These are phyloP conservation scores for Euphorbia tirucalli DNA, from an alignment of 345 rosid species.

Conservation along the genomic window DNA sequence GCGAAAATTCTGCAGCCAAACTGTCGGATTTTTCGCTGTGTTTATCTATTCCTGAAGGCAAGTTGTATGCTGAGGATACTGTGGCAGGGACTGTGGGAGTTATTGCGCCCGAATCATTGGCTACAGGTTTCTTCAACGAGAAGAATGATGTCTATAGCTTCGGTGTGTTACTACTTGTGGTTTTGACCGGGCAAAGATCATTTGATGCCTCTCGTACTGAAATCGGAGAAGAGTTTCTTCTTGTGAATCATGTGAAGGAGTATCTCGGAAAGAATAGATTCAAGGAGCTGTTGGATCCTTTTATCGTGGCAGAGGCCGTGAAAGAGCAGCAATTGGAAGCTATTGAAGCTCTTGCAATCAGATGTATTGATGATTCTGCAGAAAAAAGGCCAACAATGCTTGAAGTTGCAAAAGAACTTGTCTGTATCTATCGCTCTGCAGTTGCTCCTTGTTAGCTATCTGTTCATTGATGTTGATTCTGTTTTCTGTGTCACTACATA, in stretches of 20 bases:
- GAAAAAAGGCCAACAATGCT: conserved; percentile 23
- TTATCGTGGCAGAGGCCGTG: conserved; percentile 3
- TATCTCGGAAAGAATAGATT: background rate
- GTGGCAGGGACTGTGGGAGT: too few relatives aligned
- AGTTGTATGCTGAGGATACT: conserved; percentile 7
- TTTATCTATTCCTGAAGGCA: conserved; percentile 24
- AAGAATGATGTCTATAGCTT: too few relatives aligned
- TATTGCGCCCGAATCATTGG: too few relatives aligned
- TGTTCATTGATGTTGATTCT: background rate
- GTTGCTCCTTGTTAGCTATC: background rate
- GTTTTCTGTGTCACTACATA: background rate
- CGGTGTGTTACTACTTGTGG: too few relatives aligned
- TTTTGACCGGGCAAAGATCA: too few relatives aligned
- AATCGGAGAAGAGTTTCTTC: background rate
- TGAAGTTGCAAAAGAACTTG: conserved; percentile 23
- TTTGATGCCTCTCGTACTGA: too few relatives aligned
- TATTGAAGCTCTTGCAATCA: background rate
- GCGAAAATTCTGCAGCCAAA: conserved; percentile 10
- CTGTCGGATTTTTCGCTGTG: conserved; percentile 11
- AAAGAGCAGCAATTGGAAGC: conserved; percentile 11
- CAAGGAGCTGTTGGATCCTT: conserved; percentile 17
- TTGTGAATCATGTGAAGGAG: background rate
- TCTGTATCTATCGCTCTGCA: background rate
- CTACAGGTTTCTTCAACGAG: too few relatives aligned
- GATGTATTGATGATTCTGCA: too few relatives aligned